Percentiles rank a stretch among this genome's conserved stretches.
These are phyloP conservation scores for Blastobotrys proliferans DNA, from an alignment of 1,139 yeast genomes.

Conservation along the genomic window DNA sequence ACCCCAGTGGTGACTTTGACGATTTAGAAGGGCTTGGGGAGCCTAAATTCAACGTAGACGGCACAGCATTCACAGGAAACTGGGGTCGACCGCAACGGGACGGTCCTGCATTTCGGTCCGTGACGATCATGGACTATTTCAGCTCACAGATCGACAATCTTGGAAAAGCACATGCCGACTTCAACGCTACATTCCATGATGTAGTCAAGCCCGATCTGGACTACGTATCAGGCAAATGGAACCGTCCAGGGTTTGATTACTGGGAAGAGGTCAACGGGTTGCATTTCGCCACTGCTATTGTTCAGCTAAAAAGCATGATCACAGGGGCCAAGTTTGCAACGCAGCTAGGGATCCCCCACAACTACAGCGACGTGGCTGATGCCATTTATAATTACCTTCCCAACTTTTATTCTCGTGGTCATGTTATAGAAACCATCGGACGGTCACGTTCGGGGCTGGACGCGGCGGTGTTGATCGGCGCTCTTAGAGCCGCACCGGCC, in stretches of 20 bases:
- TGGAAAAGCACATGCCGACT: slow-evolving; percentile 23
- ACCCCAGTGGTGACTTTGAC: slow-evolving; percentile 64
- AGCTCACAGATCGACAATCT: slow-evolving; percentile 39
- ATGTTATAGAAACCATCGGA: slow-evolving; percentile 67
- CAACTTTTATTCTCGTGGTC: slow-evolving; percentile 37
- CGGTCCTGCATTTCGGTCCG: slow-evolving; percentile 82
- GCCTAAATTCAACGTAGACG: slow-evolving; percentile 75
- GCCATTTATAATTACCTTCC: slow-evolving; percentile 2
- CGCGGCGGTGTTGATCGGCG: slow-evolving; percentile 69
- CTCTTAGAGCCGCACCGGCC: slow-evolving; percentile 32
- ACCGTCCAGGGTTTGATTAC: slow-evolving; percentile 64
- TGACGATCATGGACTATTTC: slow-evolving; percentile 59
- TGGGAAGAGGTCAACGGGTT: slow-evolving; percentile 85
- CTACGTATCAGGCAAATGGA: slow-evolving; percentile 65
- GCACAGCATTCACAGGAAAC: slow-evolving; percentile 51
- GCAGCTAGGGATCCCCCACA: slow-evolving; percentile 28
- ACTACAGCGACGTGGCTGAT: background rate
- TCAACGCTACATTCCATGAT: slow-evolving; percentile 29
- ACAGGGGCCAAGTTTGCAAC: slow-evolving; percentile 52
- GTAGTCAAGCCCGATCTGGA: slow-evolving; percentile 68
- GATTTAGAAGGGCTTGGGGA: slow-evolving; percentile 67
- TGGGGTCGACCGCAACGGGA: slow-evolving; percentile 99
- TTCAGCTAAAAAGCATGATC: slow-evolving; percentile 65
- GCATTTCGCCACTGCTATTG: slow-evolving; percentile 76
- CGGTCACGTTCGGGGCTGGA: slow-evolving; percentile 68